Evolutionary conservation across 768 basidiomycete genomes (phyloP).

Genomic region (Pisolithus orientalis): DNA sequence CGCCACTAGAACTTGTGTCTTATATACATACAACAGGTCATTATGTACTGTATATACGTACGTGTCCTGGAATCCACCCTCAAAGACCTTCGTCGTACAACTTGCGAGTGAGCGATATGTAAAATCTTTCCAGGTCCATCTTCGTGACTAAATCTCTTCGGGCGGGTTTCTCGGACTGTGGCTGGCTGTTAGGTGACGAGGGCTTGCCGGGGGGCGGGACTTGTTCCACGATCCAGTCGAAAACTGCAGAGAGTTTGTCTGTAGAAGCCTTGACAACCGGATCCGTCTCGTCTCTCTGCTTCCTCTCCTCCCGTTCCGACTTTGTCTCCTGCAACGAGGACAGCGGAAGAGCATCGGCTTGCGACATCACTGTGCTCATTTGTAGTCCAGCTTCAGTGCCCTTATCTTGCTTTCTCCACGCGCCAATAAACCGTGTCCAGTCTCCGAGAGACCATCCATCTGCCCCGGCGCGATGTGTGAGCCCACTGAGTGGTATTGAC

Average conservation of each 20-base stretch:
- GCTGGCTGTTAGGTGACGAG: slow-evolving; percentile 16
- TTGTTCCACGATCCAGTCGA: slow-evolving; percentile 77
- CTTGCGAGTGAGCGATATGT: slow-evolving; percentile 82
- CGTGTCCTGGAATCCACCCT: not conserved
- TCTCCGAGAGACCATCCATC: slow-evolving; percentile 44
- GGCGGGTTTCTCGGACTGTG: slow-evolving; percentile 15
- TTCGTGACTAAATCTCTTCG: slow-evolving; percentile 55
- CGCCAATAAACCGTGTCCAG: slow-evolving; percentile 56
- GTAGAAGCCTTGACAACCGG: slow-evolving; percentile 60
- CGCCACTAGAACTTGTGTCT: too few species aligned
- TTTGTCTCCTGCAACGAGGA: slow-evolving; percentile 5
- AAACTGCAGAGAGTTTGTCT: slow-evolving; percentile 64
- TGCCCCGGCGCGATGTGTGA: slow-evolving; percentile 29
- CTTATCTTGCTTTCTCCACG: slow-evolving; percentile 54
- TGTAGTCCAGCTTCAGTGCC: slow-evolving; percentile 29
- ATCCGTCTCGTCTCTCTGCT: slow-evolving; percentile 36
- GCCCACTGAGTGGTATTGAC: slow-evolving; percentile 32
- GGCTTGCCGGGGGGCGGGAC: slow-evolving; percentile 36
- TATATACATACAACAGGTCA: too few species aligned
- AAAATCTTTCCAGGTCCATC: slow-evolving; percentile 82
- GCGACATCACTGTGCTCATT: slow-evolving; percentile 18
- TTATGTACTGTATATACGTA: not conserved
- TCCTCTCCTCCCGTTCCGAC: slow-evolving; percentile 11
- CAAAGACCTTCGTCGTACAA: slow-evolving; percentile 84
- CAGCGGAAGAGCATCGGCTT: not conserved